These are phyloP conservation scores for Suhomyces atakaporum DNA, from an alignment of 1,139 yeast genomes.

Conservation along the genomic window DNA sequence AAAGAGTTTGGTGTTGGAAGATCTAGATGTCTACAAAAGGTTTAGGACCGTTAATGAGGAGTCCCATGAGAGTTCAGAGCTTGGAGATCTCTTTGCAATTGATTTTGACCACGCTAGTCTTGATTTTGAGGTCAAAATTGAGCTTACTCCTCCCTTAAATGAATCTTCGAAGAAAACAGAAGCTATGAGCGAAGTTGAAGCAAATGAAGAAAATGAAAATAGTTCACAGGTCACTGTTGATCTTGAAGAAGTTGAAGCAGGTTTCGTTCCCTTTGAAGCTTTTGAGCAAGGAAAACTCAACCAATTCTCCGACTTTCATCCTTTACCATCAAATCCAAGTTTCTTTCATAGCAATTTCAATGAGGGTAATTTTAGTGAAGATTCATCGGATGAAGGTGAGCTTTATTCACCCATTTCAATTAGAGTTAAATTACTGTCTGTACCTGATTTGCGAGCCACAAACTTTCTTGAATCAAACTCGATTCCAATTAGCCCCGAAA, in stretches of 20 bases:
- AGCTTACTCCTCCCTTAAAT: too few relatives aligned
- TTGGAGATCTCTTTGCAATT: conserved; percentile 4
- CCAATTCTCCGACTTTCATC: neutral
- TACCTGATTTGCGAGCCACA: neutral
- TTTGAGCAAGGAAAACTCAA: neutral
- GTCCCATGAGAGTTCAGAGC: neutral
- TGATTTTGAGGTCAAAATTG: conserved; percentile 9
- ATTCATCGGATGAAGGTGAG: neutral
- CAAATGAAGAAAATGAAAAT: neutral
- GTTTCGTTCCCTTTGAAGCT: neutral
- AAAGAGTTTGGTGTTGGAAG: neutral
- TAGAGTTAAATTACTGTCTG: neutral
- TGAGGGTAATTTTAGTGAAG: too few relatives aligned
- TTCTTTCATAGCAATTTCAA: neutral
- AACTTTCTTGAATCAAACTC: neutral
- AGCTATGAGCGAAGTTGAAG: neutral
- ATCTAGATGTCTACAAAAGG: neutral
- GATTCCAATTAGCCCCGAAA: too few relatives aligned
- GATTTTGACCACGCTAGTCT: conserved; percentile 12
- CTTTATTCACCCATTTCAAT: neutral
- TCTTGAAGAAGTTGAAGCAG: neutral
- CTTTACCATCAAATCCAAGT: neutral
- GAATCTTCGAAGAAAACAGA: too few relatives aligned
- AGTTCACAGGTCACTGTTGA: neutral
- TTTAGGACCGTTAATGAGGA: neutral